Conservation (phyloP, 176 grass and related monocot genomes). For the Tuctoria greenei region DNA sequence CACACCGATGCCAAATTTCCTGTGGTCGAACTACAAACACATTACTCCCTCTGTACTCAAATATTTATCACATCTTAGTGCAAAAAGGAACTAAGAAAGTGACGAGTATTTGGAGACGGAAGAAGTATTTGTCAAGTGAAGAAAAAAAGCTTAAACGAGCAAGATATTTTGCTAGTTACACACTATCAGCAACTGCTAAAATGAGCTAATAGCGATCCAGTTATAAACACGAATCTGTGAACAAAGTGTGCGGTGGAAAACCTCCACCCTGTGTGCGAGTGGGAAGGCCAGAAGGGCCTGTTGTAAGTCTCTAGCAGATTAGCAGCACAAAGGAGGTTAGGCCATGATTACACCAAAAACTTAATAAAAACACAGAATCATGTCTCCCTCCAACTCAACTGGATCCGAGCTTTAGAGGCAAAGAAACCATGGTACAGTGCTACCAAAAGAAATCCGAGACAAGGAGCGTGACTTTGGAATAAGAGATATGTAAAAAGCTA, state of each 20-base stretch:
- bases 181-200: background rate
- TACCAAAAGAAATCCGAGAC: constrained; percentile 39
- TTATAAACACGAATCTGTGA: constrained; percentile 13
- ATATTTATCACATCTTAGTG: too few relatives aligned
- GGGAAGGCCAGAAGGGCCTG: constrained; percentile 19
- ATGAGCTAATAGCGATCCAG: constrained; percentile 12
- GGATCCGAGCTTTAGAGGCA: constrained; percentile 45
- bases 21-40: background rate
- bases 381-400: constrained; percentile 47
- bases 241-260: constrained; percentile 26
- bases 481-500: constrained; percentile 10
- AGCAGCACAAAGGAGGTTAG: constrained; percentile 32
- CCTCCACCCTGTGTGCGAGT: constrained; percentile 30
- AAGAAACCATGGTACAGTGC: constrained; percentile 29
- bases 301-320: constrained; percentile 19
- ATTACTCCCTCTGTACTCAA: too few relatives aligned
- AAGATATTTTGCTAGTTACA: background rate
- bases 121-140: too few relatives aligned
- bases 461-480: constrained; percentile 39
- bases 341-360: constrained; percentile 40
- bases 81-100: too few relatives aligned
- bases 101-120: too few relatives aligned
- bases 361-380: constrained; percentile 6
- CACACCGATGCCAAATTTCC: background rate
- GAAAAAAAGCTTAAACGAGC: background rate